phyloP scores from a whole-genome alignment of 306 rosid genomes.

The Potentilla sterilis region DNA sequence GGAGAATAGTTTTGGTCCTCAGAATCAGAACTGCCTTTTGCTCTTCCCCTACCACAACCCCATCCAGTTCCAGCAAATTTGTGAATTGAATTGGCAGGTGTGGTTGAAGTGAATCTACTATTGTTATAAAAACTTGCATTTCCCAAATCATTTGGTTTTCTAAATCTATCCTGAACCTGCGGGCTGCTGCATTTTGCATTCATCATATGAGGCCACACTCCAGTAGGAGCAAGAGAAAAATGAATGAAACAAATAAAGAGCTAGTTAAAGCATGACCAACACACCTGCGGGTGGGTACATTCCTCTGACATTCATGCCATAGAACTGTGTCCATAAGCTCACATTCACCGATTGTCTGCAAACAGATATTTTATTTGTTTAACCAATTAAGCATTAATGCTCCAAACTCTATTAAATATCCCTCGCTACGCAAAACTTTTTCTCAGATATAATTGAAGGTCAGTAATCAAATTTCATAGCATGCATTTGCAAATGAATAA shows the following conservation, averaged over 20 bases:
- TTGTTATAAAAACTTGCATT: neutral
- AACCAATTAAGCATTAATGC: neutral
- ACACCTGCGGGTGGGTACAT: conserved; percentile 24
- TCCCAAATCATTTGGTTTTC: neutral
- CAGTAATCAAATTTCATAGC: neutral
- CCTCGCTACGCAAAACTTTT: no score
- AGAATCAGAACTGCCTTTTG: neutral
- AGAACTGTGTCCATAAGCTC: conserved; percentile 39
- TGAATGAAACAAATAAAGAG: neutral
- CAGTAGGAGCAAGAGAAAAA: neutral
- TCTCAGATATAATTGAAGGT: neutral
- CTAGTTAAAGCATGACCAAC: neutral
- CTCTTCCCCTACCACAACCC: conserved; percentile 36
- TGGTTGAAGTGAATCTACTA: no score
- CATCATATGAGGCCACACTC: no score
- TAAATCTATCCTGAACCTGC: neutral
- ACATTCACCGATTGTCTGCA: conserved; percentile 33
- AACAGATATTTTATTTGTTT: neutral
- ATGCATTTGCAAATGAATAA: neutral
- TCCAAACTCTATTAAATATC: neutral
- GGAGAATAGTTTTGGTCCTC: neutral
- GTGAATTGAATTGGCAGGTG: neutral
- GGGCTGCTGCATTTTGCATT: conserved; percentile 16
- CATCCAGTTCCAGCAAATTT: conserved; percentile 35
- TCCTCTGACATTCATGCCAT: conserved; percentile 37